Percentiles rank a stretch among this genome's conserved stretches.
These are phyloP conservation scores for Periconia digitata DNA, from an alignment of 2,329 filamentous ascomycete genomes.

Conservation along the genomic window DNA sequence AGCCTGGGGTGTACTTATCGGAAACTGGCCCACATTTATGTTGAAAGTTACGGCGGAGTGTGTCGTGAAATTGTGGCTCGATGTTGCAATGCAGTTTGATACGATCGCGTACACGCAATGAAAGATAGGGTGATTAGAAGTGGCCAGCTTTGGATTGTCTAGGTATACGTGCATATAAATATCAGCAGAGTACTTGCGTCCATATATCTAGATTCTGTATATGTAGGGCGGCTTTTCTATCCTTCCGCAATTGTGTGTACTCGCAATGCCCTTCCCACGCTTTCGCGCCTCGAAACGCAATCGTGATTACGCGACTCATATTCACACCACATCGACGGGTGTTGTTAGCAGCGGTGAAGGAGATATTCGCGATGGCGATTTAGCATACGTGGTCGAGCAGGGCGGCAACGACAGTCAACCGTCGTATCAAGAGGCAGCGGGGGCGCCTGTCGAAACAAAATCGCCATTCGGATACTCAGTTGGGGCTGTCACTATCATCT, in stretches of 20 bases:
- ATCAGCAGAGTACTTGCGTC: not conserved
- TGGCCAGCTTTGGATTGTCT: not conserved
- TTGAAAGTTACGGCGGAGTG: not conserved
- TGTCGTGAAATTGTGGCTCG: constrained; percentile 4
- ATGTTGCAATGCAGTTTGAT: constrained; percentile 2
- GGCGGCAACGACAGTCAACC: constrained; percentile 54
- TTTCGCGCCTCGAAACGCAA: not conserved
- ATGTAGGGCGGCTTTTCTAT: not conserved
- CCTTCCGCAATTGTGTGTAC: not conserved
- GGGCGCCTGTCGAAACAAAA: constrained; percentile 61
- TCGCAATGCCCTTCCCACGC: constrained; percentile 1
- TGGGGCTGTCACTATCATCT: constrained; percentile 58
- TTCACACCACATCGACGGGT: not conserved
- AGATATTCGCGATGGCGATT: constrained; percentile 41
- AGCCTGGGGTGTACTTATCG: not conserved
- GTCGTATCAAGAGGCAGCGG: constrained; percentile 62
- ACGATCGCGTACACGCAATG: not conserved
- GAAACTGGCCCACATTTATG: not conserved
- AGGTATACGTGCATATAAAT: not conserved
- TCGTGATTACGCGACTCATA: not conserved
- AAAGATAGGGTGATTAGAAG: not conserved
- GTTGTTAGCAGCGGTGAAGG: constrained; percentile 4
- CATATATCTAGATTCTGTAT: not conserved
- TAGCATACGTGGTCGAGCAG: constrained; percentile 47
- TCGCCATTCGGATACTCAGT: constrained; percentile 64